These are phyloP conservation scores for Lagerstroemia speciosa DNA, from an alignment of 345 rosid species.

Conservation along the genomic window DNA sequence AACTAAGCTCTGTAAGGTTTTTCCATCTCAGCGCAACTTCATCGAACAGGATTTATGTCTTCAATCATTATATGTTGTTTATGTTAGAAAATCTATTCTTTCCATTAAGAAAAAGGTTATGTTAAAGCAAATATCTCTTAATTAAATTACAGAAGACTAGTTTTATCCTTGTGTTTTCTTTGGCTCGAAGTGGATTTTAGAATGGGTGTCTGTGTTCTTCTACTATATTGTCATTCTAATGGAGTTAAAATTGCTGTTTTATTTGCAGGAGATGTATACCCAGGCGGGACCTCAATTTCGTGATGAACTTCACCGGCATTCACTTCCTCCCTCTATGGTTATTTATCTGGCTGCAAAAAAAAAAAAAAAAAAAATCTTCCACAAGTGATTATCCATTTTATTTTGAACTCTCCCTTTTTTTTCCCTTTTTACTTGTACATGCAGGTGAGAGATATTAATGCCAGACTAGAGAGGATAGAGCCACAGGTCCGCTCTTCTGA, in stretches of 20 bases:
- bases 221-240: neutral
- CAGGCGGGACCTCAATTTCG: slow-evolving; percentile 91
- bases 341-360: slow-evolving; percentile 18
- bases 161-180: neutral
- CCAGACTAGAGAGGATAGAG: slow-evolving; percentile 87
- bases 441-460: slow-evolving; percentile 95
- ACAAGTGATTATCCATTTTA: neutral
- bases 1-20: neutral
- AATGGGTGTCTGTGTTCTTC: neutral
- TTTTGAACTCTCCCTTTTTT: slow-evolving; percentile 6
- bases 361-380: slow-evolving; percentile 8
- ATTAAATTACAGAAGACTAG: neutral
- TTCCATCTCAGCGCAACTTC: neutral
- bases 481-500: slow-evolving; percentile 66
- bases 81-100: neutral
- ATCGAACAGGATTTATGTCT: neutral
- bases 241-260: neutral
- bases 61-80: neutral
- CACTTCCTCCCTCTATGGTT: slow-evolving; percentile 84
- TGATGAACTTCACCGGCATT: slow-evolving; percentile 93
- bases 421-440: slow-evolving; percentile 12
- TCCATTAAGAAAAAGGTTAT: neutral
- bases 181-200: neutral
- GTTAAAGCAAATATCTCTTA: neutral
- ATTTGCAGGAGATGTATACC: slow-evolving; percentile 83